A percentile compares a stretch with the other conserved stretches of the same genome.
Evolutionary conservation across 495 filamentous ascomycete genomes (phyloP).

Genomic region (Cenococcum geophilum): DNA sequence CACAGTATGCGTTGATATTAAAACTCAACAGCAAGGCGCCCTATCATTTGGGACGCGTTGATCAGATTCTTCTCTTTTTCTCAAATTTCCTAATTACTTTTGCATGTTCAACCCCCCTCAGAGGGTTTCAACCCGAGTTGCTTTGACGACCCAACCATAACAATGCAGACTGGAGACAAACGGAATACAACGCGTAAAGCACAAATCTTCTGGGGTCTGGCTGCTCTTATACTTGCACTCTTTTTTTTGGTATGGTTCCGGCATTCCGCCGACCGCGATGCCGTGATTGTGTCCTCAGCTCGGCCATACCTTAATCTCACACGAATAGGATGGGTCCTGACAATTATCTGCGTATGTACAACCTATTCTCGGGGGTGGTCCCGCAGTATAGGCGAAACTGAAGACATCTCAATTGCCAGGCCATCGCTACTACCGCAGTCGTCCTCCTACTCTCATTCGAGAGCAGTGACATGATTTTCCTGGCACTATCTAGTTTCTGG

Average conservation of each 20-base stretch:
- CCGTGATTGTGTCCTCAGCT: not conserved
- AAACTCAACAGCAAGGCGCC: too few species aligned
- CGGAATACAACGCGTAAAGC: slow-evolving; percentile 5
- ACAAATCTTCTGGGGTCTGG: slow-evolving; percentile 1
- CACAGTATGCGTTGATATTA: too few species aligned
- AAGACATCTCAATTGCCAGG: not conserved
- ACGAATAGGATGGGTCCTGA: not conserved
- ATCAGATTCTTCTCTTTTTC: too few species aligned
- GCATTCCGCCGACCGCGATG: not conserved
- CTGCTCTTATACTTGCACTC: not conserved
- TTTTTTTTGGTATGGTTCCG: slow-evolving; percentile 3
- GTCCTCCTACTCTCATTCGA: not conserved
- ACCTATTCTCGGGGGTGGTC: not conserved
- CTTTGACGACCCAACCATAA: too few species aligned
- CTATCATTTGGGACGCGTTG: too few species aligned
- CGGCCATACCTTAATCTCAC: not conserved
- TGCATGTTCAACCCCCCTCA: too few species aligned
- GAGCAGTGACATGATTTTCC: not conserved
- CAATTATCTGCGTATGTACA: not conserved
- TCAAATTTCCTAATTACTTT: too few species aligned
- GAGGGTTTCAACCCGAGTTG: too few species aligned
- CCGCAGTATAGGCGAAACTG: not conserved
- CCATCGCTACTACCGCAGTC: not conserved
- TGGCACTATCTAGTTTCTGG: not conserved
- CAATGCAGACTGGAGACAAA: slow-evolving; percentile 1